Conservation (phyloP, 2,329 filamentous ascomycete species). For the Fusarium graminum region DNA sequence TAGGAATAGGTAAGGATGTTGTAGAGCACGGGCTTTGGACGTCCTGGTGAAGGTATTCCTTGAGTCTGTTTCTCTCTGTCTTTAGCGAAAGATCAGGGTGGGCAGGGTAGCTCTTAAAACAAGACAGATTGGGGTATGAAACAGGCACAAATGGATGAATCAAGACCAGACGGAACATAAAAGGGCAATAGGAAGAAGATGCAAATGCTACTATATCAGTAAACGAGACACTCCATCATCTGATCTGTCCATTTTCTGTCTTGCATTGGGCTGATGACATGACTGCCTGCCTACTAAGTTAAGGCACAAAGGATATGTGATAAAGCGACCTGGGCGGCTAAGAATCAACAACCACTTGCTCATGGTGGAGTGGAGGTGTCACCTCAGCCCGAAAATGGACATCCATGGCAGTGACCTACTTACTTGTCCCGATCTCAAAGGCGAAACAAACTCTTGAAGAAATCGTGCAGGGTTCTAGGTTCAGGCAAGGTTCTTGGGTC, state of each 20-base stretch:
- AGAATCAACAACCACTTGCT: conserved; percentile 39
- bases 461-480: conserved; percentile 18
- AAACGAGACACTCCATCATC: conserved; percentile 32
- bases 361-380: conserved; percentile 32
- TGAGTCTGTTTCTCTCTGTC: background rate
- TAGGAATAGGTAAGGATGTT: conserved; percentile 39
- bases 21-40: conserved; percentile 31
- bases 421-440: conserved; percentile 19
- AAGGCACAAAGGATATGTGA: conserved; percentile 32
- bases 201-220: background rate
- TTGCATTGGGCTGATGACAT: conserved; percentile 41
- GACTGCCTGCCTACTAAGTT: conserved; percentile 19
- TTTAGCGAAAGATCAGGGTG: background rate
- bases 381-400: conserved; percentile 10
- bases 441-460: conserved; percentile 30
- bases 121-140: conserved; percentile 38
- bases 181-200: conserved; percentile 9
- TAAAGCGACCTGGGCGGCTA: conserved; percentile 47
- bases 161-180: conserved; percentile 21
- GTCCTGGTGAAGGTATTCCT: conserved; percentile 9
- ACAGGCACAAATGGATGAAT: conserved; percentile 25
- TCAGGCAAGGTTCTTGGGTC: conserved; percentile 14
- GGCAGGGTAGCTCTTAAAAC: conserved; percentile 21
- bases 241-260: conserved; percentile 39
- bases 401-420: conserved; percentile 7